Evolutionary conservation across 371 early-diverging fungal genomes (phyloP).

Genomic region (Syncephalastrum contaminatum): DNA sequence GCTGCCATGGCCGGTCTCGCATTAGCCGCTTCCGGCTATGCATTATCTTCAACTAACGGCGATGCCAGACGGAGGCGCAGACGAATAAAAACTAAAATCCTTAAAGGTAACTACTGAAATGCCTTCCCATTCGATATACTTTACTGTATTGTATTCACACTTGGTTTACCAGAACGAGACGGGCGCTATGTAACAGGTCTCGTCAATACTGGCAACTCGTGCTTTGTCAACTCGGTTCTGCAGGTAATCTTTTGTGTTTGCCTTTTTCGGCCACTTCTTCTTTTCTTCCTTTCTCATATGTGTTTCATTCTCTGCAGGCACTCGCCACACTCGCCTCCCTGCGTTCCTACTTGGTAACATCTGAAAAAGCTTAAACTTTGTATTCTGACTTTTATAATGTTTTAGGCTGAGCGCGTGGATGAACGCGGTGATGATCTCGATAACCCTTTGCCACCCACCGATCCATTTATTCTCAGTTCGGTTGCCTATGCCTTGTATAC

Average conservation of each 20-base stretch:
- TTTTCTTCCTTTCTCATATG: neutral
- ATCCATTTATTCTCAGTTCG: conserved; percentile 44
- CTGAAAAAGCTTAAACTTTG: neutral
- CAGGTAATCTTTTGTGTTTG: conserved; percentile 53
- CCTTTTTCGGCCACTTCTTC: neutral
- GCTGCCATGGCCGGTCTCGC: conserved; percentile 51
- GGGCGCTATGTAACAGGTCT: conserved; percentile 62
- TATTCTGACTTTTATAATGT: neutral
- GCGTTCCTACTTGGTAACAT: conserved; percentile 44
- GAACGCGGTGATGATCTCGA: conserved; percentile 49
- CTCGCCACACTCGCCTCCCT: conserved; percentile 53
- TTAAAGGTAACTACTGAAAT: neutral
- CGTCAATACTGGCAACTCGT: conserved; percentile 86
- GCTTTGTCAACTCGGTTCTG: conserved; percentile 86
- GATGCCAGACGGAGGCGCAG: neutral
- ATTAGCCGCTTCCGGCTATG: conserved; percentile 33
- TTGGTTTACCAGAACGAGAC: conserved; percentile 35
- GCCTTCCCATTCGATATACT: neutral
- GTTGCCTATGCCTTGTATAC: conserved; percentile 53
- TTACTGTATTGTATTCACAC: no score
- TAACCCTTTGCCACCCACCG: conserved; percentile 26
- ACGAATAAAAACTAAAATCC: neutral
- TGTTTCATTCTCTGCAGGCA: conserved; percentile 34
- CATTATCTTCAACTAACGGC: neutral
- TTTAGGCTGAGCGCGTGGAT: conserved; percentile 56